Evolutionary conservation across 2,329 filamentous ascomycete genomes (phyloP).

Genomic region (Aspergillus spinulosporus): DNA sequence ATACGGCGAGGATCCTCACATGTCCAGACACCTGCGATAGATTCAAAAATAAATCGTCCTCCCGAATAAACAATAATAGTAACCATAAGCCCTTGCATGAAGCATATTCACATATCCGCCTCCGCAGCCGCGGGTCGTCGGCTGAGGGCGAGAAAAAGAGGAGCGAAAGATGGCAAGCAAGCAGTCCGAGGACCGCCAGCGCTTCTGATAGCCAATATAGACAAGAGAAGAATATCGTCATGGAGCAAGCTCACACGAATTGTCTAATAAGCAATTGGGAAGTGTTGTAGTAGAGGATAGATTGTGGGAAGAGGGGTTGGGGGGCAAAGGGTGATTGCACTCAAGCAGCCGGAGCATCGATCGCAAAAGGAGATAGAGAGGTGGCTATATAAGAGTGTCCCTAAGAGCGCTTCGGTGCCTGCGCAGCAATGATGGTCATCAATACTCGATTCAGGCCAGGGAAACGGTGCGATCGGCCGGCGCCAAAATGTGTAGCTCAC

Average conservation of each 20-base stretch:
- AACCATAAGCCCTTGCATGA: constrained; percentile 26
- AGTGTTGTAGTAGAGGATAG: neutral
- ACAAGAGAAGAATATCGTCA: constrained; percentile 21
- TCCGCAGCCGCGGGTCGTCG: constrained; percentile 16
- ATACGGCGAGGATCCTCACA: constrained; percentile 17
- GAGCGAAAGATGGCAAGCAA: constrained; percentile 12
- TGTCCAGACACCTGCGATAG: constrained; percentile 24
- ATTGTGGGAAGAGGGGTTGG: neutral
- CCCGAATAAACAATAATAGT: constrained; percentile 19
- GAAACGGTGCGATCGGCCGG: neutral
- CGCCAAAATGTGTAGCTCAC: constrained; percentile 25
- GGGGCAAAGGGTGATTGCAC: neutral
- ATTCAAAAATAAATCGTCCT: constrained; percentile 17
- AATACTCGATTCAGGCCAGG: neutral
- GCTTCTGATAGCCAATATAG: constrained; percentile 22
- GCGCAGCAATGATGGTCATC: neutral
- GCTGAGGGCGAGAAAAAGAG: constrained; percentile 11
- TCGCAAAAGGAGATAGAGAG: neutral
- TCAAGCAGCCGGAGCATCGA: neutral
- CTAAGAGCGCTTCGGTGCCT: too few species aligned
- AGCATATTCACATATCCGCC: constrained; percentile 20
- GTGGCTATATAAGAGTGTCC: neutral
- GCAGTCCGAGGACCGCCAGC: constrained; percentile 15
- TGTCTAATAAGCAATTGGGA: constrained; percentile 12
- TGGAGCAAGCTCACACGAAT: constrained; percentile 20